A percentile compares a stretch with the other conserved stretches of the same genome.
These are phyloP conservation scores for Arachis hypogaea DNA, from an alignment of 306 rosid genomes.

Conservation along the genomic window DNA sequence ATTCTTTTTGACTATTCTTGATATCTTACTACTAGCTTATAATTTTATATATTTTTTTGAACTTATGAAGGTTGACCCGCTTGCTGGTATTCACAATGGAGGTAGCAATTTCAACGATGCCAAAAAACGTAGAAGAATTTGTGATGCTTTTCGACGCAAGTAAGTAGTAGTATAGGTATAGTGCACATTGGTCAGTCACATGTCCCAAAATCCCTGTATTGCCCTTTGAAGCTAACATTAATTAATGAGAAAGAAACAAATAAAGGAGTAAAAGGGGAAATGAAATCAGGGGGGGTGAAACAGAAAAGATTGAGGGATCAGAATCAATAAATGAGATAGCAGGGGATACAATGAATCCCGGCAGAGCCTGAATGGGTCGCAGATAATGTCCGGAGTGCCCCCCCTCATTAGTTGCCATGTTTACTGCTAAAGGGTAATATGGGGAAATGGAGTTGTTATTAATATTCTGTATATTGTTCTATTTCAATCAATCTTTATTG, in stretches of 20 bases:
- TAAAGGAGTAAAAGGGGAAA: constrained; percentile 28
- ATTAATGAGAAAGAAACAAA: background rate
- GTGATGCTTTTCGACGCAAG: constrained; percentile 92
- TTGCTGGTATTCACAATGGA: constrained; percentile 88
- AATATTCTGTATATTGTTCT: constrained; percentile 39
- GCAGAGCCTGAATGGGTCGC: constrained; percentile 33
- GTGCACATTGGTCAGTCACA: no score
- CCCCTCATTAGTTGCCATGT: constrained; percentile 35
- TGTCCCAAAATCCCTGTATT: constrained; percentile 22
- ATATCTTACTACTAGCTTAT: background rate
- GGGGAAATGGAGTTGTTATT: constrained; percentile 64
- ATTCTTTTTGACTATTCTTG: background rate
- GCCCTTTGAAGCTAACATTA: constrained; percentile 4
- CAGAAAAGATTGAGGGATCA: constrained; percentile 36
- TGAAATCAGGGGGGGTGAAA: constrained; percentile 18
- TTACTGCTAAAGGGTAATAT: constrained; percentile 50
- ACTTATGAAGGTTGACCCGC: constrained; percentile 71
- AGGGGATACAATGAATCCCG: constrained; percentile 32
- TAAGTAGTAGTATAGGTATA: constrained; percentile 54
- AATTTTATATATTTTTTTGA: background rate
- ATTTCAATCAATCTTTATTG: constrained; percentile 47
- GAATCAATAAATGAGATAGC: constrained; percentile 30
- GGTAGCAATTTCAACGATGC: constrained; percentile 88
- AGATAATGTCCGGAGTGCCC: constrained; percentile 86
- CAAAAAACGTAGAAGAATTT: constrained; percentile 78